Percentiles rank a stretch among this genome's conserved stretches.
Conservation (phyloP, 2,329 filamentous ascomycete species). For the Claviceps sp. region DNA sequence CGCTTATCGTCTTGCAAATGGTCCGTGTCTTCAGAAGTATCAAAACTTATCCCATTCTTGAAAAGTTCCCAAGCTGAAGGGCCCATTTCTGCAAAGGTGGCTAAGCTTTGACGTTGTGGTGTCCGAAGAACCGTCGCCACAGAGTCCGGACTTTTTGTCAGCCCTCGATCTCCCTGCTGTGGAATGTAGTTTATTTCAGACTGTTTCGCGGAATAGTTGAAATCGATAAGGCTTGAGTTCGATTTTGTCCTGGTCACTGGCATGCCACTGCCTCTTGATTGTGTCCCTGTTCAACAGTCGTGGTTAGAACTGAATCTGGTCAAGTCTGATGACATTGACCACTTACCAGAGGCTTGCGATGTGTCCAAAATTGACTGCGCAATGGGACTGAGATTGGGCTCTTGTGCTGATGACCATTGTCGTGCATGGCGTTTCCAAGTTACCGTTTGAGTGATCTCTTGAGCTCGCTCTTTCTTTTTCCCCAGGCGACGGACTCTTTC, state of each 20-base stretch:
- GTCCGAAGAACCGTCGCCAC: constrained; percentile 26
- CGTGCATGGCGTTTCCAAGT: constrained; percentile 31
- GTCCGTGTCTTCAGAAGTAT: constrained; percentile 6
- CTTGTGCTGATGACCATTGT: constrained; percentile 38
- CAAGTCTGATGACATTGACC: background rate
- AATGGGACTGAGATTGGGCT: constrained; percentile 36
- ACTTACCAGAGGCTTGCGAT: constrained; percentile 13
- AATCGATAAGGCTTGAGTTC: constrained; percentile 1
- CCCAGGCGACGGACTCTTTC: constrained; percentile 31
- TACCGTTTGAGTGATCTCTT: constrained; percentile 17
- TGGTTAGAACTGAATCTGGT: background rate
- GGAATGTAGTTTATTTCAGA: background rate
- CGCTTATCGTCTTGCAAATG: background rate
- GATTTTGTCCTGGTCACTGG: background rate
- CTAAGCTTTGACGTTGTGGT: constrained; percentile 14
- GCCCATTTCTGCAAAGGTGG: constrained; percentile 8
- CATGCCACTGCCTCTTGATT: background rate
- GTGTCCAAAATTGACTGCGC: constrained; percentile 25
- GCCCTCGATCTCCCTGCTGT: background rate
- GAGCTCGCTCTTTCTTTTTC: constrained; percentile 24
- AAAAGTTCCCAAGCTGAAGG: constrained; percentile 18
- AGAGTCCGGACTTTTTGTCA: constrained; percentile 14
- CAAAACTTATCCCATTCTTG: constrained; percentile 19
- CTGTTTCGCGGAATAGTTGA: background rate
- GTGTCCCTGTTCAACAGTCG: background rate